Base-by-base conservation (phyloP, 2,329 filamentous ascomycete genomes). In the Trichoderma oligosporum region DNA sequence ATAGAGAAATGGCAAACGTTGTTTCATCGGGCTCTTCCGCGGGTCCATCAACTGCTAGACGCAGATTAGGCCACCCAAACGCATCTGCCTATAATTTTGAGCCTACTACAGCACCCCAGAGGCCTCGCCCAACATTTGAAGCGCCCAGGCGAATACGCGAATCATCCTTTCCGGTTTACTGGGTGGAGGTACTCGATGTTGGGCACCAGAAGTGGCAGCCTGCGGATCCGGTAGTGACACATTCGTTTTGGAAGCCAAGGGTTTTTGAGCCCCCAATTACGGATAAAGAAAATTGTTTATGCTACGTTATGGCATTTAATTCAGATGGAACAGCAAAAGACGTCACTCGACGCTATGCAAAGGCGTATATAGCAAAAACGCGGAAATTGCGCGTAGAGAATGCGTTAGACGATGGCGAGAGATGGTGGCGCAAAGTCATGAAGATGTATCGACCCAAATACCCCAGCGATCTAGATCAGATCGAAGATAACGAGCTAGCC, bases 191-290 rank as follows among this genome's bases (percentile, higher is more conserved):
- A 3, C 89, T 96, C 62, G 92, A 97, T 61, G 78, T 85, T 53
- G 88, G 88, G 0, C 84, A 91, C 62, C 89, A 97, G 68, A 96
- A 91, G 75, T 99, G 94, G 94, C 83, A 96, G 56, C 82, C 91
- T 0, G 83, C 94, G 35, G 94, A 99, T 68, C 85, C 92, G 0
- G 72, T 97, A 0, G 91, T 94, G 2, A 96, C 92, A 0, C 80
- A 83, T 56, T 88, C 62, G 0, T 84, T 96, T 55, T 89, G 86
- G 68, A 91, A 88, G 60, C 83, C 90, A 0, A 81, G 79, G 27
- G 85, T 82, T 45, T 77, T 99, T 25, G 94, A 99, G 67, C 94
- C 94, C 0, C 90, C 94, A 0, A 82, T 88, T 2, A 86, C 82
- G 3, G 91, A 96, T 69, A 77, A 79, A 6, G 80, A 87, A 56